Percentiles rank a stretch among this genome's conserved stretches.
phyloP scores from a whole-genome alignment of 441 rosid species.

The Brassica balearica region DNA sequence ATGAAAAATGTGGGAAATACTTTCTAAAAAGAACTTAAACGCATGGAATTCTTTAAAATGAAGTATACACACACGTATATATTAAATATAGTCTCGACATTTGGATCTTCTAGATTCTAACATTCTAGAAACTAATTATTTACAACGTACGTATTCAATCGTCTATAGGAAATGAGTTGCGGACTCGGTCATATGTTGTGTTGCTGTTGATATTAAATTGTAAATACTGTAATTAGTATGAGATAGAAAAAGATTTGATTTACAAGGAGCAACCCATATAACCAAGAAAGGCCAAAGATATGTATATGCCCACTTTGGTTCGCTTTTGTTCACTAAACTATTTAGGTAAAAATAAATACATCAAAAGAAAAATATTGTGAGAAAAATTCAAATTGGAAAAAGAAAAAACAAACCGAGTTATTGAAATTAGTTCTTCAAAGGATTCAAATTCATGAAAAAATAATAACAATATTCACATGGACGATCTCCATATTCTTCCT shows the following conservation, averaged over 20 bases:
- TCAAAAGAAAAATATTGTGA: conserved; percentile 11
- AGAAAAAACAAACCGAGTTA: conserved; percentile 14
- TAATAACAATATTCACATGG: conserved; percentile 44
- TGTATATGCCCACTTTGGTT: conserved; percentile 14
- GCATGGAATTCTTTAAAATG: neutral
- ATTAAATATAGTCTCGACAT: neutral
- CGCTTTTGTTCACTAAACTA: conserved; percentile 7
- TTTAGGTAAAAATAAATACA: conserved; percentile 22
- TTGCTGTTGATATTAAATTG: neutral
- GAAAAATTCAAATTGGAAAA: conserved; percentile 1
- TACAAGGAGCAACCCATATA: too few species aligned
- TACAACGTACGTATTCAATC: neutral
- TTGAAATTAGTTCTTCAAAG: conserved; percentile 19
- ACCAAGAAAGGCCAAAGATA: too few species aligned
- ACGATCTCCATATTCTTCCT: conserved; percentile 72
- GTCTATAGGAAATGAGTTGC: conserved; percentile 9
- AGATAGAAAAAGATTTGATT: neutral
- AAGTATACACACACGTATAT: neutral
- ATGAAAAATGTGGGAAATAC: neutral
- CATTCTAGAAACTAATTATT: conserved; percentile 12
- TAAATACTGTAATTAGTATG: neutral
- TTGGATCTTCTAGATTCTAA: conserved; percentile 8
- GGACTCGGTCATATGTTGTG: neutral
- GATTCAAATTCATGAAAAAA: conserved; percentile 1
- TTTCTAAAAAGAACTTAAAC: neutral